Evolutionary conservation across 805 yeast genomes (phyloP), one percentile per base, ranked within the genome.

Genomic region (Saitoella complicata): DNA sequence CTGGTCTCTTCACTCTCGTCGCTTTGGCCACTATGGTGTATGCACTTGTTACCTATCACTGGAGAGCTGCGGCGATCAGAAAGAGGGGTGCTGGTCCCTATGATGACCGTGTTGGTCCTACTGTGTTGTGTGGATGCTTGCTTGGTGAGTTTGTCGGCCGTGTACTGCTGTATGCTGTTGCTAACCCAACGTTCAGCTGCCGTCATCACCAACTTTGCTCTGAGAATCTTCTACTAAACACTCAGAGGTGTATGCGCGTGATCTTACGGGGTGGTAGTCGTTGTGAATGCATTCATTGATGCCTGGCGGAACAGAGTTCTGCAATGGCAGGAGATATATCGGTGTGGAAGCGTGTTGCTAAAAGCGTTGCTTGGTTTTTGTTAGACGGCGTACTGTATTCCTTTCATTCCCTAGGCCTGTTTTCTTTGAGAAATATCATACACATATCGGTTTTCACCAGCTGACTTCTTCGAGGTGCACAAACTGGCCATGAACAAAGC

Each of bases 1-100:
- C 99, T 39, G 91, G 88, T 4, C 69, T 91, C 46, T 91, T 91
- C 71, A 93, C 98, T 3, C 70, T 88, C 49, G 87, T 91, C 45
- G 94, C 98, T 51, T 88, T 91, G 96, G 85, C 83, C 51, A 88
- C 98, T 29, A 91, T 91, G 99, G 72, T 80, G 2, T 91, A 91
- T 58, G 98, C 99, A 1, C 72, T 91, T 50, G 73, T 85, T 41
- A 91, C 97, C 8, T 91, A 91, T 63, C 99, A 91, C 65, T 93
- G 98, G 98, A 83, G 99, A 70, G 98, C 98, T 1, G 85, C 87
- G 60, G 98, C 98, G 48, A 91, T 91, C 54, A 79, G 99, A 64
- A 74, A 88, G 66, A 79, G 97, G 65, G 98, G 98, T 38, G 77
- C 94, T 9, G 98, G 98, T 41, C 98, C 98, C n/a, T 91, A 91